phyloP scores from a whole-genome alignment of 108 stramenopile species.

The Fistulifera solaris region DNA sequence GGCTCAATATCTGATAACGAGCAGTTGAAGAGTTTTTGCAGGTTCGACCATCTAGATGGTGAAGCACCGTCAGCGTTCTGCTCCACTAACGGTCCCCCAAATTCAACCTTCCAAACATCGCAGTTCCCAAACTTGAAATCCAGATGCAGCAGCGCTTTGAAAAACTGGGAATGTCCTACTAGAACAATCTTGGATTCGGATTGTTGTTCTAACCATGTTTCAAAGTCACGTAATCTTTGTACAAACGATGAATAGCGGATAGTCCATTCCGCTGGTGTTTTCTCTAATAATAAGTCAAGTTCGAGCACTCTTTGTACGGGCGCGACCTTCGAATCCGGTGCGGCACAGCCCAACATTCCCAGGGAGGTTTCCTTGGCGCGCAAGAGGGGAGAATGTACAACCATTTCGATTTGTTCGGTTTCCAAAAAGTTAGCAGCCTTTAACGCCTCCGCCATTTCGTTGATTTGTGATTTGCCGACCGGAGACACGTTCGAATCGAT shows the following conservation, averaged over 20 bases:
- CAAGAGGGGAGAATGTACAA: constrained; percentile 50
- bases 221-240: constrained; percentile 32
- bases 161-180: constrained; percentile 66
- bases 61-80: neutral
- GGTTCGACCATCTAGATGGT: too few species aligned
- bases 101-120: constrained; percentile 64
- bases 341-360: constrained; percentile 47
- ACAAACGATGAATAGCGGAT: constrained; percentile 22
- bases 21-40: too few species aligned
- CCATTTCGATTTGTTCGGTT: constrained; percentile 27
- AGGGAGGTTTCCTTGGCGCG: constrained; percentile 50
- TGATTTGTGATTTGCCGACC: constrained; percentile 40
- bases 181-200: constrained; percentile 35
- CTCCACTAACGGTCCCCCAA: constrained; percentile 10
- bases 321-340: constrained; percentile 12
- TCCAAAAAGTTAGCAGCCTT: constrained; percentile 31
- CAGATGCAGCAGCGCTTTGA: constrained; percentile 55
- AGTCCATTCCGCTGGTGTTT: constrained; percentile 48
- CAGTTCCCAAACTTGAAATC: constrained; percentile 64
- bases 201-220: constrained; percentile 37
- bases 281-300: constrained; percentile 31
- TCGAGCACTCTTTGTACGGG: constrained; percentile 28
- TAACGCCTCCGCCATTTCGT: constrained; percentile 27
- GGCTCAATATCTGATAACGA: too few species aligned
- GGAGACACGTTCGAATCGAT: constrained; percentile 50